These are phyloP conservation scores for Capsella bursapastoris DNA, from an alignment of 345 rosid species.

Conservation along the genomic window DNA sequence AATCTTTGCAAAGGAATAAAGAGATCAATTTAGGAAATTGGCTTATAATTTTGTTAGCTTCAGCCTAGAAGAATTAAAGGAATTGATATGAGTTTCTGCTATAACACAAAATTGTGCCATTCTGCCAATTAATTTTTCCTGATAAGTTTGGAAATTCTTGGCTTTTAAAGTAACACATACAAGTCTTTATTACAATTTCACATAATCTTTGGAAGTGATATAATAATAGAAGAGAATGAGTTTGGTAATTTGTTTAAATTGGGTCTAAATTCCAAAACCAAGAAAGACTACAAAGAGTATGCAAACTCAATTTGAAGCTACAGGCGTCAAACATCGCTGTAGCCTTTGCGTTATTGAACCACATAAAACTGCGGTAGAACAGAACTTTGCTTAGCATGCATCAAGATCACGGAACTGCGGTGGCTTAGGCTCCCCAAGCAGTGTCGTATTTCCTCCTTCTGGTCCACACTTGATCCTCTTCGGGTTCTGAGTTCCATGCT, in stretches of 20 bases:
- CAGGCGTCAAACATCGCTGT: constrained; percentile 23
- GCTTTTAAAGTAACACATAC: neutral
- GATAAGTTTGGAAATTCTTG: neutral
- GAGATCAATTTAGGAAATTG: too few species aligned
- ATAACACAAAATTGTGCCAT: too few species aligned
- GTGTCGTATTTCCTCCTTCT: constrained; percentile 91
- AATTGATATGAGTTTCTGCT: too few species aligned
- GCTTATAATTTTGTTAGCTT: neutral
- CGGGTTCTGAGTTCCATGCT: constrained; percentile 96
- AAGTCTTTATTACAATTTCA: constrained; percentile 35
- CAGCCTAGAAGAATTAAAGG: too few species aligned
- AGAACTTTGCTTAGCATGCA: constrained; percentile 64
- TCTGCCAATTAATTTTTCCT: neutral
- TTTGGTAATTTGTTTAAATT: constrained; percentile 31
- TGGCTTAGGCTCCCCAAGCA: constrained; percentile 81
- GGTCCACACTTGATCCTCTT: constrained; percentile 87
- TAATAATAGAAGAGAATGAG: neutral
- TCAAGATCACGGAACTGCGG: constrained; percentile 93
- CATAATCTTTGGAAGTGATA: constrained; percentile 26
- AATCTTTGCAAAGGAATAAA: too few species aligned
- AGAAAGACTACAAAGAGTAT: constrained; percentile 28
- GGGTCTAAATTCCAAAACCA: constrained; percentile 34
- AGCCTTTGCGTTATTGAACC: constrained; percentile 56
- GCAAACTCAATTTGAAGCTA: constrained; percentile 42
- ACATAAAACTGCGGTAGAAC: constrained; percentile 1